Evolutionary conservation across 139 green algal species (phyloP).

Genomic region (Medakamo hakoo): DNA sequence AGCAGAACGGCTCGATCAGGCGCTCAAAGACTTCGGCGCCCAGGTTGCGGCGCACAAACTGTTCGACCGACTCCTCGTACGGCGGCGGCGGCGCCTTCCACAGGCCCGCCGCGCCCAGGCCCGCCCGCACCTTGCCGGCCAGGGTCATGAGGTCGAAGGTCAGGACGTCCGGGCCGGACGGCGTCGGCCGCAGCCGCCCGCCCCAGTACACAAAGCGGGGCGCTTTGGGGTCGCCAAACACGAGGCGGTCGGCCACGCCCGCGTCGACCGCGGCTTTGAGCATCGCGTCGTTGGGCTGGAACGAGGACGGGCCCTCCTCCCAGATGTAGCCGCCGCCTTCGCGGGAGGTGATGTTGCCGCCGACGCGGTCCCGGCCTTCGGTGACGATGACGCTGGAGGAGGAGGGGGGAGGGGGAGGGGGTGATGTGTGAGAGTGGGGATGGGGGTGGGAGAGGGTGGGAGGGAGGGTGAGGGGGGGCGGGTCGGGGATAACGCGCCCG

Average conservation of each 20-base stretch:
- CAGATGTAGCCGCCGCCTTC: constrained; percentile 69
- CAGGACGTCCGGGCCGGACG: constrained; percentile 61
- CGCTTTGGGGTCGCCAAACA: constrained; percentile 82
- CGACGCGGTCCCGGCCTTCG: constrained; percentile 84
- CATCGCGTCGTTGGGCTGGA: constrained; percentile 90
- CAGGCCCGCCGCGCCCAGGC: constrained; percentile 81
- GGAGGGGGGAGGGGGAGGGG: background rate
- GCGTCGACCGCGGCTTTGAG: constrained; percentile 79
- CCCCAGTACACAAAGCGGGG: constrained; percentile 95
- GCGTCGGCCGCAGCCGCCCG: constrained; percentile 65
- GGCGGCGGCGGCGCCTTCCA: constrained; percentile 50
- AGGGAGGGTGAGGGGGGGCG: no score
- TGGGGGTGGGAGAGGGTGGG: no score
- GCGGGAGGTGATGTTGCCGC: constrained; percentile 87
- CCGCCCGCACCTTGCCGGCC: constrained; percentile 86
- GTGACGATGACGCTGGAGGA: constrained; percentile 71
- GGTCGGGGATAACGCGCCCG: no score
- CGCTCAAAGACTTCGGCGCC: constrained; percentile 88
- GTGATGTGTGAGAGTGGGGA: no score
- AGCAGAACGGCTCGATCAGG: constrained; percentile 98
- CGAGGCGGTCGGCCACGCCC: constrained; percentile 64
- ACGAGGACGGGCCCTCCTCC: constrained; percentile 98
- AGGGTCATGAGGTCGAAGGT: constrained; percentile 86
- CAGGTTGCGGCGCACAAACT: constrained; percentile 92
- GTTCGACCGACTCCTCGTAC: constrained; percentile 87